These are phyloP conservation scores for Daedalea quercina DNA, from an alignment of 768 basidiomycete genomes.

Conservation along the genomic window DNA sequence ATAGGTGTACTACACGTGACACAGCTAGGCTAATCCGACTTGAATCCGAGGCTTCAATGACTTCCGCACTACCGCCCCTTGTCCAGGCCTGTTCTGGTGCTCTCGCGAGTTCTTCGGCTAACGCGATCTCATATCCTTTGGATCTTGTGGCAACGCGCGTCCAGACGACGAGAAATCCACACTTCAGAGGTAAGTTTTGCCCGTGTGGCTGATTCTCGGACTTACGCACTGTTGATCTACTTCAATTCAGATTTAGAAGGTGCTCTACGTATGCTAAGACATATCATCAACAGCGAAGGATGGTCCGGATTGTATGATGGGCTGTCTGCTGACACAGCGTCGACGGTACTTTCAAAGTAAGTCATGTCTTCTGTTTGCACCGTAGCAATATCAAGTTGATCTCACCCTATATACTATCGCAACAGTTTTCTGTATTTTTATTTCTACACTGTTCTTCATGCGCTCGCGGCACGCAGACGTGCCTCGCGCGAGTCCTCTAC, in stretches of 20 bases:
- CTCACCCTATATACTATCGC: neutral
- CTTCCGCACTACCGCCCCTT: constrained; percentile 51
- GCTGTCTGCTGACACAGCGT: constrained; percentile 42
- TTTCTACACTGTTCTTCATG: constrained; percentile 44
- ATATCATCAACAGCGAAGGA: constrained; percentile 35
- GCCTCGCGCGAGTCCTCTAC: constrained; percentile 4
- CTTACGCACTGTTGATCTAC: too few relatives aligned
- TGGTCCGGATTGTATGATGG: constrained; percentile 44
- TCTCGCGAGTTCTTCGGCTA: constrained; percentile 48
- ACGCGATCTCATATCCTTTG: constrained; percentile 48
- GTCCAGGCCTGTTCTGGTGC: constrained; percentile 54
- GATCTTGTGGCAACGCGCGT: constrained; percentile 51
- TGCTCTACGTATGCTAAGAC: constrained; percentile 26
- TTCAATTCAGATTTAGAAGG: constrained; percentile 29
- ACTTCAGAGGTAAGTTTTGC: neutral
- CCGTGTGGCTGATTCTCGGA: neutral
- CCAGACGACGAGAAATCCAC: constrained; percentile 15
- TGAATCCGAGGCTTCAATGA: too few relatives aligned
- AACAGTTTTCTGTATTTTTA: constrained; percentile 57
- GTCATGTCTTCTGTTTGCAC: neutral
- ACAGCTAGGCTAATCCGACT: too few relatives aligned
- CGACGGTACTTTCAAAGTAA: constrained; percentile 29
- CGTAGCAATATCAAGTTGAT: too few relatives aligned
- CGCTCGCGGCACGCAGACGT: constrained; percentile 30
- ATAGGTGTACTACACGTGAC: too few relatives aligned